Base-by-base conservation (phyloP, 768 basidiomycete genomes). In the Suillus alpinus region DNA sequence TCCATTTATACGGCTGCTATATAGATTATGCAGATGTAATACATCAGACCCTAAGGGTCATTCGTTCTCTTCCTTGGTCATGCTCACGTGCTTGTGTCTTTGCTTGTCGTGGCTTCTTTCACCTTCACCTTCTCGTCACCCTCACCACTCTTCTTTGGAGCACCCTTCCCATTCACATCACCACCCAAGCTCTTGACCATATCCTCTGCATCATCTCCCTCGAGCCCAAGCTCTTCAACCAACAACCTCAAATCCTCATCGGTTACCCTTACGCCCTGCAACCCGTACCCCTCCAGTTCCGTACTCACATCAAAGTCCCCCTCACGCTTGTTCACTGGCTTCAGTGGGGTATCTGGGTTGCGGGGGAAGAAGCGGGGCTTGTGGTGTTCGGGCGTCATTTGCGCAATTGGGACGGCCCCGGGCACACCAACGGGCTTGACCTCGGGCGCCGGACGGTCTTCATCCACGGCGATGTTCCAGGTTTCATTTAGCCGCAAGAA, bases 311-410 rank as follows among this genome's bases (percentile, higher is more conserved):
- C 89, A 49, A 89, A 79, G 65, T 80, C 77, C 23, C 78, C 80
- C 40, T 81, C 77, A 31, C 77, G 74, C 68, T 86, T 88, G 73
- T 87, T 87, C 50, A 81, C 80, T 4, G 86, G 83, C 61, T 77
- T 82, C 50, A 80, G 70, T 13, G 82, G 83, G n/a, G 80, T 81
- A 13, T 72, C 68, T 0, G 76, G 71, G 44, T 77, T 71, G 44
- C 65, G 69, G 55, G 84, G 80, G 43, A 85, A 78, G 51, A 85
- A 77, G 67, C 84, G 82, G 59, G 78, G 81, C 67, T 78, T 85
- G 66, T 93, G 79, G 52, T 80, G 87, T 43, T 88, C 84, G n/a
- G 89, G 88, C 7, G 87, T 89, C 88, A 93, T 93, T 69, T 93
- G 84, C 8, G 86, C 75, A 10, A 92, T 90, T 8, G 85, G 78